Evolutionary conservation across 1,284 basidiomycete species (phyloP), one percentile per base, ranked within the genome.

Genomic region (Chalciporus sp.): DNA sequence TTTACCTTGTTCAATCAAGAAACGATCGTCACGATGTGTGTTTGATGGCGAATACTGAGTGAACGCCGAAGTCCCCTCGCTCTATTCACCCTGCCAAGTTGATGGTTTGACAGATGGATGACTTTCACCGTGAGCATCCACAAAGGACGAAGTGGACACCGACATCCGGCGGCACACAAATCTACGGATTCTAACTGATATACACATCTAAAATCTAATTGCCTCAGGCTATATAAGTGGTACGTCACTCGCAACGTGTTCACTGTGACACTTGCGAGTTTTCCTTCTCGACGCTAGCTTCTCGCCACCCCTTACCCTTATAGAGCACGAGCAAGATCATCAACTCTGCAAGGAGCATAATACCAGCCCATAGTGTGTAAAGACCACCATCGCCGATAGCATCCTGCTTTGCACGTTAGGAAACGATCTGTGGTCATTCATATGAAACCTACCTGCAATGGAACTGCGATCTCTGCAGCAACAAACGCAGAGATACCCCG

Each of bases 401-500:
- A 54, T 80, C 72, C 73, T 82, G 28, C n/a, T 28, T 1, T 31
- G 14, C 8, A 40, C 4, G 6, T 57, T 6, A 51, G 41, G 20
- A 23, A 8, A 1, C 9, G 28, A 29, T 43, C 7, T 2, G 3
- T 14, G 3, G 11, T 1, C 12, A 16, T 46, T 12, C 44, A 19
- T 8, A 44, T 17, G 12, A 19, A 11, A 49, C 53, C 1, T 6
- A 60, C 64, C 53, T 66, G 66, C 29, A 67, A 42, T 11, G 64
- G 67, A 1, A 87, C 81, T 1, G 86, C 86, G 20, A 88, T 70
- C 64, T 94, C 90, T 1, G 82, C 80, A 2, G 85, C 86, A 11
- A 90, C 72, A 57, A 92, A 88, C 16, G 86, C 91, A 4, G 75
- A 76, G 0, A 84, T 16, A 0, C 90, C 88, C 17, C 91, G 79